Evolutionary conservation across 768 basidiomycete genomes (phyloP).

Genomic region (Serendipita vermifera): DNA sequence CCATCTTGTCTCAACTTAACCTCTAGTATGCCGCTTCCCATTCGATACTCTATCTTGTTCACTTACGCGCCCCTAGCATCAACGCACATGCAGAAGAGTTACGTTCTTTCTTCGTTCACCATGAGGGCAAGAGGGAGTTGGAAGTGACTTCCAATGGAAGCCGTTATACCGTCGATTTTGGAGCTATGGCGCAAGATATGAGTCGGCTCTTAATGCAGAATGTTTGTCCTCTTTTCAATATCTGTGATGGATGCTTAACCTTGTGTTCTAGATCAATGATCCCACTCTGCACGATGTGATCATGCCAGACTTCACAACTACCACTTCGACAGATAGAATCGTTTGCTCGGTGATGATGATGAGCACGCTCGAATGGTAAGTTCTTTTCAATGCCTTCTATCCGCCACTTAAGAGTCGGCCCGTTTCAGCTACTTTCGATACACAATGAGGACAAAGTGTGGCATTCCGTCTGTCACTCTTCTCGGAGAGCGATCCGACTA

Average conservation of each 20-base stretch:
- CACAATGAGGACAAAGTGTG: constrained; percentile 24
- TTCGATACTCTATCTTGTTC: background rate
- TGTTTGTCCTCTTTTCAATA: no score
- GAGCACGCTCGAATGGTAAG: constrained; percentile 26
- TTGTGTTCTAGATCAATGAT: constrained; percentile 13
- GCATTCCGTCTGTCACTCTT: constrained; percentile 35
- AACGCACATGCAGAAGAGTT: constrained; percentile 24
- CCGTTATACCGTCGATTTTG: constrained; percentile 25
- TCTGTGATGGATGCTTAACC: no score
- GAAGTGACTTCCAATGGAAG: constrained; percentile 16
- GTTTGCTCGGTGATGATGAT: constrained; percentile 31
- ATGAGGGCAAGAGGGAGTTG: constrained; percentile 25
- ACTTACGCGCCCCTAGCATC: constrained; percentile 10
- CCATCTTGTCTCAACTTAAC: constrained; percentile 28
- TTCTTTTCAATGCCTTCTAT: no score
- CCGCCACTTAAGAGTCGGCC: no score
- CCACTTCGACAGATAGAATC: constrained; percentile 28
- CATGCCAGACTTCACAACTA: constrained; percentile 33
- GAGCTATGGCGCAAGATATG: constrained; percentile 19
- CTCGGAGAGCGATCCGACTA: constrained; percentile 32
- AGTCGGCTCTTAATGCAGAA: background rate
- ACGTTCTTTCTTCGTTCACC: constrained; percentile 25
- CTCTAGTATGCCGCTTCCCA: constrained; percentile 16
- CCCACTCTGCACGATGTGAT: constrained; percentile 29
- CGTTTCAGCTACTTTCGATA: constrained; percentile 28